Base-by-base conservation (phyloP, 768 basidiomycete genomes). In the Boletus bicolor region DNA sequence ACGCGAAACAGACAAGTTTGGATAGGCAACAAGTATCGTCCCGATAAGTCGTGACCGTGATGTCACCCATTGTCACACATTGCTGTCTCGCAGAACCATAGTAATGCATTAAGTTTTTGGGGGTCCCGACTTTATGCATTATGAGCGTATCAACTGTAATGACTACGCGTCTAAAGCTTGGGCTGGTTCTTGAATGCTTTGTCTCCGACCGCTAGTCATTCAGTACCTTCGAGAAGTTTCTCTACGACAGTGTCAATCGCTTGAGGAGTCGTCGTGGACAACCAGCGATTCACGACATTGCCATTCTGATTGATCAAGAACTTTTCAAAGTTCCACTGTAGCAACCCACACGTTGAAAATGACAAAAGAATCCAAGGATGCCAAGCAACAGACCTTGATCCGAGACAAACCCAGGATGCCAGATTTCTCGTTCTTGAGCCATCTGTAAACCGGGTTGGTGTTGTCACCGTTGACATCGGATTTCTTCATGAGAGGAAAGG, bases 401-500 rank as follows among this genome's bases (percentile, higher is more conserved):
- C 87, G 77, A 1, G 80, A 77, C 46, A 90, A 72, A 17, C 90
- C 88, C 47, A 91, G 65, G 24, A 92, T 60, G 3, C 89, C 89
- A 5, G 88, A 62, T 69, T 92, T 91, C 72, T 91, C 76, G 28
- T 76, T 74, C 77, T 97, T 96, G 60, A 96, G 79, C 82, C 84
- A 94, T 55, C 87, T 81, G 78, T 80, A 95, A 0, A 93, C 87
- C 61, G 89, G 82, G 73, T 93, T 93, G 55, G 89, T 84, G 60
- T 79, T 75, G 62, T 87, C 84, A 4, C 94, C 94, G 69, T 97
- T 98, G 39, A 97, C 95, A 49, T 97, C 91, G 19, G 88, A 88
- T 75, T 96, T 98, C 76, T 85, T 88, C 86, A 91, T 90, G 48
- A 98, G 73, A 11, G 91, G 91, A 78, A 96, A 96, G 7, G 82